A percentile compares a stretch with the other conserved stretches of the same genome.
These are phyloP conservation scores for Phytophthora citricola DNA, from an alignment of 352 stramenopile genomes.

Conservation along the genomic window DNA sequence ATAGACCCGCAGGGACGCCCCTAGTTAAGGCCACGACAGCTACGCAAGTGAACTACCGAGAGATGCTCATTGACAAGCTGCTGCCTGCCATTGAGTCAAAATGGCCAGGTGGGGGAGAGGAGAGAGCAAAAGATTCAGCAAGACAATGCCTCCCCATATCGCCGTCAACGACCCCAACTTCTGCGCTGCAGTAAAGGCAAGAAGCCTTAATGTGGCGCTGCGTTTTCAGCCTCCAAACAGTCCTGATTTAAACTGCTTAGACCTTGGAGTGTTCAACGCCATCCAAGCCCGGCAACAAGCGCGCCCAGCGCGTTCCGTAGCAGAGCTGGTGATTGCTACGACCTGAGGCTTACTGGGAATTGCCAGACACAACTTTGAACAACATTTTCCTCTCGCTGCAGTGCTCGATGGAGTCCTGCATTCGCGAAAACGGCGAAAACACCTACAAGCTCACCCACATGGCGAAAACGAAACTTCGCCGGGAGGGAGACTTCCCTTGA, in stretches of 20 bases:
- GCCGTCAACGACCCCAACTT: neutral
- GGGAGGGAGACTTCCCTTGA: constrained; percentile 19
- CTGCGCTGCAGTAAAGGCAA: neutral
- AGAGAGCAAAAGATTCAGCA: neutral
- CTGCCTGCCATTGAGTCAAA: constrained; percentile 1
- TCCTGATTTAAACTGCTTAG: constrained; percentile 1
- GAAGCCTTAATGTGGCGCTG: neutral
- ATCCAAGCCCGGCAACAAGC: neutral
- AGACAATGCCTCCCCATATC: neutral
- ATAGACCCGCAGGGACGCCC: neutral
- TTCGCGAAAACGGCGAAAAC: neutral
- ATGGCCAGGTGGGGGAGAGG: neutral
- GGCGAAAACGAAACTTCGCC: constrained; percentile 4
- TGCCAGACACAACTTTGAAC: neutral
- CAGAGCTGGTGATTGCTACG: neutral
- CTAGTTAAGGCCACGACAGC: neutral
- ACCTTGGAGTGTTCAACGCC: neutral
- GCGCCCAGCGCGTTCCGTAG: neutral
- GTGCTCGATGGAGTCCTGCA: constrained; percentile 6
- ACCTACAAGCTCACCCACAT: constrained; percentile 5
- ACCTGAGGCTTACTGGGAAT: neutral
- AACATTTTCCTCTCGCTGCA: constrained; percentile 10
- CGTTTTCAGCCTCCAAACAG: constrained; percentile 1
- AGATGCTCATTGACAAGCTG: constrained; percentile 7
- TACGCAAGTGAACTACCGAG: constrained; percentile 1